Conservation (phyloP, 768 basidiomycete species). For the Psilocybe sp. region DNA sequence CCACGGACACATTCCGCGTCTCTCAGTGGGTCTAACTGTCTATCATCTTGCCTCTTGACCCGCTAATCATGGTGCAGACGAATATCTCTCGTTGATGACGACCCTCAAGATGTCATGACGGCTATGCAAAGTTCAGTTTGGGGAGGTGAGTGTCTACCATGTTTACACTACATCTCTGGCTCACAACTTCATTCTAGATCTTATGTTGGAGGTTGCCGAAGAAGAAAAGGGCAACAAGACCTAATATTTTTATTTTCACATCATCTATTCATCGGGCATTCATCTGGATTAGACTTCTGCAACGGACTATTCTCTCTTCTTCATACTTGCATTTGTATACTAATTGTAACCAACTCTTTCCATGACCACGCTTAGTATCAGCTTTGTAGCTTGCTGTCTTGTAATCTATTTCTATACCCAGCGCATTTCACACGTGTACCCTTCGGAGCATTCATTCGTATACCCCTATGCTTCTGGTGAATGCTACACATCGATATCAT, state of each 20-base stretch:
- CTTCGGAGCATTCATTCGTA: no score
- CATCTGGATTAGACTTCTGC: no score
- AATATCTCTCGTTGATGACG: conserved; percentile 38
- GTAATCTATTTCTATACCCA: neutral
- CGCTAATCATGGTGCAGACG: conserved; percentile 24
- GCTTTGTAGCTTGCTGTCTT: conserved; percentile 2
- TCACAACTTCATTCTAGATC: conserved; percentile 8
- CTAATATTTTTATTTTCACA: conserved; percentile 8
- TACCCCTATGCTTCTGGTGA: no score
- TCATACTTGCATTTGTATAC: conserved; percentile 15
- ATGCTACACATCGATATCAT: no score
- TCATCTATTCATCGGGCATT: conserved; percentile 7
- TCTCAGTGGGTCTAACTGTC: conserved; percentile 32
- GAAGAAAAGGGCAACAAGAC: conserved; percentile 15
- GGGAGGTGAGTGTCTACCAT: conserved; percentile 51
- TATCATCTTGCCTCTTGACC: neutral
- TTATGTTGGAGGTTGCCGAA: conserved; percentile 21
- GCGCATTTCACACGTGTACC: no score
- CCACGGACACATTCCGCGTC: conserved; percentile 46
- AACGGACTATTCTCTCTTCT: neutral
- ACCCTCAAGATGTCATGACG: conserved; percentile 47
- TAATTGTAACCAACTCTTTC: conserved; percentile 6
- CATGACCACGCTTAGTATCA: neutral
- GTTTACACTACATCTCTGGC: neutral
- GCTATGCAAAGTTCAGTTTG: conserved; percentile 69